Percentiles rank a stretch among this genome's conserved stretches.
Conservation (phyloP, 2,329 filamentous ascomycete species). For the Claviceps cyperi region DNA sequence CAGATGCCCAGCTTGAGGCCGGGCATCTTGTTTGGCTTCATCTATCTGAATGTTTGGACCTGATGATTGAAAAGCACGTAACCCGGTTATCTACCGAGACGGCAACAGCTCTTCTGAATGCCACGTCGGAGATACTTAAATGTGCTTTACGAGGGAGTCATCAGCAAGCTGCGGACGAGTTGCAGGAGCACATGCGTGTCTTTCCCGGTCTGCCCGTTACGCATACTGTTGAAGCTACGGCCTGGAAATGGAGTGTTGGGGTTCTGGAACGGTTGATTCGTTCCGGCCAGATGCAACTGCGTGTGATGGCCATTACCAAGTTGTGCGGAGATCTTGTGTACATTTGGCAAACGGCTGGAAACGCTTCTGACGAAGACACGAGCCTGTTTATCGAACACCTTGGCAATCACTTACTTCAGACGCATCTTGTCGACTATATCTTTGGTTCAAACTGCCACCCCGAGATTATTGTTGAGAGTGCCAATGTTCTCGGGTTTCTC, state of each 20-base stretch:
- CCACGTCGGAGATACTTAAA: constrained; percentile 30
- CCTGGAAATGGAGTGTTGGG: constrained; percentile 54
- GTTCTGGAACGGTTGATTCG: constrained; percentile 58
- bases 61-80: constrained; percentile 40
- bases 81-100: constrained; percentile 35
- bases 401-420: constrained; percentile 51
- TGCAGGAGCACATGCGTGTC: constrained; percentile 12
- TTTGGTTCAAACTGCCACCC: constrained; percentile 84
- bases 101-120: constrained; percentile 22
- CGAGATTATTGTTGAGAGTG: constrained; percentile 67
- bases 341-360: constrained; percentile 47
- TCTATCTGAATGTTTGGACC: constrained; percentile 27
- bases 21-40: constrained; percentile 29
- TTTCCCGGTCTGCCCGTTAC: constrained; percentile 23
- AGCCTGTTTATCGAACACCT: constrained; percentile 48
- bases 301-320: constrained; percentile 60
- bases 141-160: constrained; percentile 24
- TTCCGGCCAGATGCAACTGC: constrained; percentile 81
- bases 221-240: constrained; percentile 34
- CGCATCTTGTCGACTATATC: constrained; percentile 70
- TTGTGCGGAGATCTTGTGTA: constrained; percentile 58
- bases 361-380: constrained; percentile 24
- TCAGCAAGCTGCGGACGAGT: constrained; percentile 17
- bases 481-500: constrained; percentile 77
- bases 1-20: constrained; percentile 21